Conservation (phyloP, 441 rosid genomes). For the Arabidopsis hybrid region DNA sequence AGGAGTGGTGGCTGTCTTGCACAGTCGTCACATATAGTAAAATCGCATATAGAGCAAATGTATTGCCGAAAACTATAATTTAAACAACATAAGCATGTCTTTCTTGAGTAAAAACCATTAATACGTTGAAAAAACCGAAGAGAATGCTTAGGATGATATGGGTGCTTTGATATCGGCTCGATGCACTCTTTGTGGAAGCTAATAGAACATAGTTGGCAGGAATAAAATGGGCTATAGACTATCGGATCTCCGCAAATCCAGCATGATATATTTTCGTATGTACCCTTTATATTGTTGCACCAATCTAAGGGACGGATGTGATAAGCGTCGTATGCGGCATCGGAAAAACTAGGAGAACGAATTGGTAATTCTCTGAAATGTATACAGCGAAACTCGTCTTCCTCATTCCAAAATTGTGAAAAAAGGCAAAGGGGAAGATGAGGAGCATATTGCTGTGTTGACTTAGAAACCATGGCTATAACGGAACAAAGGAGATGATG, state of each 20-base stretch:
- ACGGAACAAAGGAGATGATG: too few relatives aligned
- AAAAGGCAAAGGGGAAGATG: neutral
- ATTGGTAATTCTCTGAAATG: neutral
- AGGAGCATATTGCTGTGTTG: neutral
- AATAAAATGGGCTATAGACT: too few relatives aligned
- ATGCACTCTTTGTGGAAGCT: conserved; percentile 11
- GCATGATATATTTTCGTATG: too few relatives aligned
- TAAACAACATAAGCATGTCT: neutral
- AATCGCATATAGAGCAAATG: conserved; percentile 4
- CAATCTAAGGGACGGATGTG: neutral
- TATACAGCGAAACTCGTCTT: neutral
- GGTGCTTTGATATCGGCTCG: conserved; percentile 4
- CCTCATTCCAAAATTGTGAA: neutral
- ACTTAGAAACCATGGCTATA: too few relatives aligned
- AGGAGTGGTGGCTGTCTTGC: neutral
- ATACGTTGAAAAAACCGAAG: neutral
- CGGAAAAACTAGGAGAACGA: too few relatives aligned
- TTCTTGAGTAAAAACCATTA: too few relatives aligned
- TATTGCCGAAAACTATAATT: neutral
- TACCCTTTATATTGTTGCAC: too few relatives aligned
- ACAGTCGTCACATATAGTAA: neutral
- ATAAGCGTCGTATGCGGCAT: too few relatives aligned
- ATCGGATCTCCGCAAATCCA: too few relatives aligned
- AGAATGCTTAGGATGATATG: conserved; percentile 30
- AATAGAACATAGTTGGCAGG: too few relatives aligned